These are phyloP conservation scores for Lippia alba DNA, from an alignment of 305 asterid species.

Conservation along the genomic window DNA sequence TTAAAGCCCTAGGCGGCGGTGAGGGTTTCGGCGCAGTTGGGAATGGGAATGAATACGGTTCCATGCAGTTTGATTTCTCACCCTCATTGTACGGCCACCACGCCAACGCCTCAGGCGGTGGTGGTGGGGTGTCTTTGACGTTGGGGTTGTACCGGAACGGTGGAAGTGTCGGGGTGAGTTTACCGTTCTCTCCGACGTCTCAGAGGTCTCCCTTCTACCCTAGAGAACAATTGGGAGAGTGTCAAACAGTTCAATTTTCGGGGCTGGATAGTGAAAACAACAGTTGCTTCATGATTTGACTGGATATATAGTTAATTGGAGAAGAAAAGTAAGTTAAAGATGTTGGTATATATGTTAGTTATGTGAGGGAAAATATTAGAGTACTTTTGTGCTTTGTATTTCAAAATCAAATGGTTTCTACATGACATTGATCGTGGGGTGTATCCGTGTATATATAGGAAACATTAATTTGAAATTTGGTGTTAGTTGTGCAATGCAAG, in stretches of 20 bases:
- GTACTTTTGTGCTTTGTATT: not conserved
- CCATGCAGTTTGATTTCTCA: constrained; percentile 68
- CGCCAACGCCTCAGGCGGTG: not conserved
- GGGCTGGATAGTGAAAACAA: constrained; percentile 70
- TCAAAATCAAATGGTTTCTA: too few relatives aligned
- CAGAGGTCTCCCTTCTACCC: constrained; percentile 62
- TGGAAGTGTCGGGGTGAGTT: constrained; percentile 59
- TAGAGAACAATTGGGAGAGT: constrained; percentile 68
- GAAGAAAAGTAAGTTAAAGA: not conserved
- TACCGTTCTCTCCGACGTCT: constrained; percentile 55
- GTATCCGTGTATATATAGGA: not conserved
- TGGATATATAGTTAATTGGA: constrained; percentile 41
- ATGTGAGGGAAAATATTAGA: not conserved
- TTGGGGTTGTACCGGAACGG: constrained; percentile 81
- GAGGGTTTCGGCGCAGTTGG: constrained; percentile 38
- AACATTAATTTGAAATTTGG: not conserved
- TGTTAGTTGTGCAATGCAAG: too few relatives aligned
- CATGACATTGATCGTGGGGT: not conserved
- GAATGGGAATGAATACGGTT: constrained; percentile 52
- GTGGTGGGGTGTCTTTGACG: constrained; percentile 78
- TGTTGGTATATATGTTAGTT: not conserved
- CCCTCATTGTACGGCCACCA: constrained; percentile 32
- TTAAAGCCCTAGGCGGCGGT: constrained; percentile 34
- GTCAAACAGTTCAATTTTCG: constrained; percentile 72
- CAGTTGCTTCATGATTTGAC: constrained; percentile 91